These are phyloP conservation scores for Gymnopilus junonius DNA, from an alignment of 768 basidiomycete species.

Conservation along the genomic window DNA sequence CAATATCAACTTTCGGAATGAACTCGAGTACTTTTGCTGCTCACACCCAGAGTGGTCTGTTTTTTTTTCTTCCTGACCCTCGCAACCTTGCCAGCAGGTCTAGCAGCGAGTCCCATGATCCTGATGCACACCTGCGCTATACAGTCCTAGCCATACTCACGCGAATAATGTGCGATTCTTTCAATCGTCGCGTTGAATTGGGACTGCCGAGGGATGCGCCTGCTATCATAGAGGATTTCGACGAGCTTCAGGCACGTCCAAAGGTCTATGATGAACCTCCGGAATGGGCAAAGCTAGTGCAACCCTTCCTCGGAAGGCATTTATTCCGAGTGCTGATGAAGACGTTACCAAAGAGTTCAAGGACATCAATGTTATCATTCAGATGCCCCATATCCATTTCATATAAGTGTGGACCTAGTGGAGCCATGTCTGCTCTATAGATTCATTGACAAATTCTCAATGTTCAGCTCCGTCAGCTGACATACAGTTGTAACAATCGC, in stretches of 20 bases:
- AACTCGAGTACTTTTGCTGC: constrained; percentile 11
- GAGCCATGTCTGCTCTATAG: too few species aligned
- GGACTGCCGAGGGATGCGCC: constrained; percentile 9
- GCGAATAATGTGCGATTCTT: constrained; percentile 1
- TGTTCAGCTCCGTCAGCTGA: too few species aligned
- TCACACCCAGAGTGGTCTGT: neutral
- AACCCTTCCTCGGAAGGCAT: neutral
- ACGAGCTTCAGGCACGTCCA: constrained; percentile 6
- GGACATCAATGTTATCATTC: too few species aligned
- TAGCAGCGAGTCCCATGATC: neutral
- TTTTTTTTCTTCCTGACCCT: too few species aligned
- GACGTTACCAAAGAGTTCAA: too few species aligned
- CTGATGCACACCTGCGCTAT: neutral
- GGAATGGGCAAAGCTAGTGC: constrained; percentile 5
- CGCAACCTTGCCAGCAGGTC: too few species aligned
- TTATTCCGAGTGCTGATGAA: too few species aligned
- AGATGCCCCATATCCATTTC: neutral
- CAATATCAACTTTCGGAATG: constrained; percentile 7
- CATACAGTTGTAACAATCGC: too few species aligned
- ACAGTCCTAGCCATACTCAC: constrained; percentile 4
- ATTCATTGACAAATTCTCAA: too few species aligned
- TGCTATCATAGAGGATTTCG: constrained; percentile 1
- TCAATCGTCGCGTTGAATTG: constrained; percentile 4
- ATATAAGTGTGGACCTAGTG: too few species aligned
- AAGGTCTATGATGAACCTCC: constrained; percentile 1